Evolutionary conservation across 176 grass and related monocot genomes (phyloP).

Genomic region (Phoenix roebelenii): DNA sequence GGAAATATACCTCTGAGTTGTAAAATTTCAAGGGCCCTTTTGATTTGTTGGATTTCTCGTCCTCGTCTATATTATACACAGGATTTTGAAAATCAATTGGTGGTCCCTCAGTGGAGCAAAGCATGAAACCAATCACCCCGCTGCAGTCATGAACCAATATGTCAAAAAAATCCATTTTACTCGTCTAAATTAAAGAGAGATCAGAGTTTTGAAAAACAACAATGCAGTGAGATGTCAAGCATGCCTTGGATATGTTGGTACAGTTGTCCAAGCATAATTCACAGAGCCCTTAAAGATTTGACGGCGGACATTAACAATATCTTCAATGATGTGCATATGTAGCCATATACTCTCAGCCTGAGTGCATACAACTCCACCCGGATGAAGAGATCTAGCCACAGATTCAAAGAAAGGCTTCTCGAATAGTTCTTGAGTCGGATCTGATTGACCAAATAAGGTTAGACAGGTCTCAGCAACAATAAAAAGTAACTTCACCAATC

Average conservation of each 20-base stretch:
- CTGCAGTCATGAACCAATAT: conserved; percentile 26
- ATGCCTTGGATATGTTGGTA: conserved; percentile 95
- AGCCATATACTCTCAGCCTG: conserved; percentile 99
- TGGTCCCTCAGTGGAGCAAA: conserved; percentile 81
- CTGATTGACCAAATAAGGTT: conserved; percentile 15
- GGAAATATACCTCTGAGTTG: conserved; percentile 62
- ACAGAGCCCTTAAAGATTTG: conserved; percentile 86
- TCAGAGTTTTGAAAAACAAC: not conserved
- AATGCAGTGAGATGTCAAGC: not conserved
- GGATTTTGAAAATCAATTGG: conserved; percentile 71
- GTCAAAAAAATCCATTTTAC: not conserved
- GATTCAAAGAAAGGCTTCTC: conserved; percentile 96
- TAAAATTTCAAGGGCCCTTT: conserved; percentile 87
- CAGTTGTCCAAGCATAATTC: conserved; percentile 97
- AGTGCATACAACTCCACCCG: conserved; percentile 88
- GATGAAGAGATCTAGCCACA: conserved; percentile 55
- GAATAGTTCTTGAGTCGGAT: conserved; percentile 92
- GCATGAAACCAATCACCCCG: conserved; percentile 96
- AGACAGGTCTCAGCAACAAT: not conserved
- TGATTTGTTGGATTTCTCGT: conserved; percentile 54
- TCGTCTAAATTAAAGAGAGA: too few species aligned
- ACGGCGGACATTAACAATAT: conserved; percentile 59
- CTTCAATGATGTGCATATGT: conserved; percentile 96
- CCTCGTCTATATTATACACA: conserved; percentile 55
- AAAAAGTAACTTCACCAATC: not conserved